Evolutionary conservation across 2,329 filamentous ascomycete genomes (phyloP), one percentile per base, ranked within the genome.

Genomic region (Penicillium sp.): DNA sequence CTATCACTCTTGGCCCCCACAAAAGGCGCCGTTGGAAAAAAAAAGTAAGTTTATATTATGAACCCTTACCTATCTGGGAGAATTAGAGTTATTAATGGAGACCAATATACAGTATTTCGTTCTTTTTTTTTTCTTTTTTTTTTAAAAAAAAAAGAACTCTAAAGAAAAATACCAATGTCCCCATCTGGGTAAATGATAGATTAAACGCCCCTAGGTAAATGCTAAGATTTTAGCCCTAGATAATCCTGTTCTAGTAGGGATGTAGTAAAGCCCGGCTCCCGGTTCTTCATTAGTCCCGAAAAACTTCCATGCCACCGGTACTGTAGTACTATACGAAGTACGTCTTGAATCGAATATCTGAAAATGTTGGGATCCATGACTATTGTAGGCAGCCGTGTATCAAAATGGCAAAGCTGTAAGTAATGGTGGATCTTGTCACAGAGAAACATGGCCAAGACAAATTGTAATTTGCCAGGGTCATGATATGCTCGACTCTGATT

Each of bases 1-100:
- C 41, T 56, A 53, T 42, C 38, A 57, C 35, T 33, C 50, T 62
- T 55, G 60, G 61, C 64, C 62, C 65, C 61, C 62, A 66, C 60
- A 58, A 59, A 60, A 62, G 58, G 33, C 57, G 49, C 62, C 62
- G 65, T 66, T 67, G 41, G 39, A 9, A 44, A 33, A 41, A 23
- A 38, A 42, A n/a, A 21, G 23, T 17, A 25, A 33, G 13, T 49
- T 33, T 45, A 53, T n/a, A 36, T 35, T 41, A 29, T 19, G 38
- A 53, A 42, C 35, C 21, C n/a, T 21, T 49, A 42, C 31, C 21
- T 53, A 29, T 51, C 42, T 54, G 31, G 39, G 43, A 29, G 49
- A 21, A 21, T 23, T n/a, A 57, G 44, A 33, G 35, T 44, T 13
- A 13, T 33, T 21, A 49, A n/a, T 35, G 21, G 12, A 35, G 27